phyloP scores from a whole-genome alignment of 1,139 yeast species.

The Zygoascus hellenicus region DNA sequence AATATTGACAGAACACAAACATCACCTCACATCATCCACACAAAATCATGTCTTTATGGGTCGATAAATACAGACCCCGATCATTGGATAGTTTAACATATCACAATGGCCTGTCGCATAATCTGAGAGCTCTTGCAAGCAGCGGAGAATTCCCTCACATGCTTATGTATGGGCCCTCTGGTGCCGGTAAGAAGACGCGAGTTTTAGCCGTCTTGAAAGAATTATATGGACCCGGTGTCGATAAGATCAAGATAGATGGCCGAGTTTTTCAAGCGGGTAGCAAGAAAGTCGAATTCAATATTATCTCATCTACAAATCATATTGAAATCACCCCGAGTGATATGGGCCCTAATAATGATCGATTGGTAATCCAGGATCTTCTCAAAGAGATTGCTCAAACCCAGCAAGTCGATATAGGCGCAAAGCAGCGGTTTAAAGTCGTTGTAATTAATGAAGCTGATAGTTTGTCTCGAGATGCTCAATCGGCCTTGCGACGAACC shows the following conservation, averaged over 20 bases:
- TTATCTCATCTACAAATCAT: constrained; percentile 84
- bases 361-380: constrained; percentile 90
- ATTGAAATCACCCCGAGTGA: constrained; percentile 95
- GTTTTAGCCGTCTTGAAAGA: constrained; percentile 75
- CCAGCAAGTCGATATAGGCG: constrained; percentile 78
- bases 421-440: constrained; percentile 77
- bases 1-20: not conserved
- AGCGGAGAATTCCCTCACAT: constrained; percentile 92
- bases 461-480: constrained; percentile 88
- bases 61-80: constrained; percentile 85
- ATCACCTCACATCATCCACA: not conserved
- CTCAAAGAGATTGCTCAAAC: constrained; percentile 92
- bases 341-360: constrained; percentile 81
- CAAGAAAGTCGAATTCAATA: constrained; percentile 81
- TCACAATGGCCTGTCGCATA: constrained; percentile 58
- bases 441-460: constrained; percentile 96
- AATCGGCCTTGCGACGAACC: constrained; percentile 93
- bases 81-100: constrained; percentile 57
- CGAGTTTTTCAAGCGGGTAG: constrained; percentile 71
- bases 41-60: constrained; percentile 80
- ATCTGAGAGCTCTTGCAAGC: constrained; percentile 50
- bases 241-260: constrained; percentile 81
- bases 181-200: constrained; percentile 95
- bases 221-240: constrained; percentile 77
- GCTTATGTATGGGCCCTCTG: constrained; percentile 89